Percentiles rank a stretch among this genome's conserved stretches.
Evolutionary conservation across 768 basidiomycete genomes (phyloP).

Genomic region (Mycena epipterygia): DNA sequence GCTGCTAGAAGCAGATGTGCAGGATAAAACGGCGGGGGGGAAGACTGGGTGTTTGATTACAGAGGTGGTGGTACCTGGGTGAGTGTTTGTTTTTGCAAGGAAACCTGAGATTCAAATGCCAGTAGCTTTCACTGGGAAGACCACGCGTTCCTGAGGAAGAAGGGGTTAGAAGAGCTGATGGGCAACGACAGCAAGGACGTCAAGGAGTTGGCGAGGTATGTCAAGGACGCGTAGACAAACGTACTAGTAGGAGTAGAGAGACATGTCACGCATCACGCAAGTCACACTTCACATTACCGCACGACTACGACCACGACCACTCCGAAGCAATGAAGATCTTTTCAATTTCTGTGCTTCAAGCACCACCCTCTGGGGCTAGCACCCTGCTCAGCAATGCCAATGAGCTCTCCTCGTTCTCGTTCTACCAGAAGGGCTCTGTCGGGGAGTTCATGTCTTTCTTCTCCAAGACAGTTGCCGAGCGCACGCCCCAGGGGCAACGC

Average conservation of each 20-base stretch:
- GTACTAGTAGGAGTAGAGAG: neutral
- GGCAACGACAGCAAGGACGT: neutral
- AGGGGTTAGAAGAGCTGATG: constrained; percentile 51
- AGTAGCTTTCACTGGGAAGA: constrained; percentile 62
- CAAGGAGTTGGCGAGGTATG: neutral
- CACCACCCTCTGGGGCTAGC: constrained; percentile 74
- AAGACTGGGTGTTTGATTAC: neutral
- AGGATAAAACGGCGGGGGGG: neutral
- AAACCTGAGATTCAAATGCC: too few relatives aligned
- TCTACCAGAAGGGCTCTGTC: constrained; percentile 91
- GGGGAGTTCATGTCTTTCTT: constrained; percentile 96
- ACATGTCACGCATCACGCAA: neutral
- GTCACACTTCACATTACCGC: neutral
- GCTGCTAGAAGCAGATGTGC: neutral
- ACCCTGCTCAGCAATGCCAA: constrained; percentile 75
- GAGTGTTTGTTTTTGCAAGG: neutral
- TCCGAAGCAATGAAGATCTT: constrained; percentile 76
- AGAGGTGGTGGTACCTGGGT: neutral
- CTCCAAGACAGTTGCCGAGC: constrained; percentile 91
- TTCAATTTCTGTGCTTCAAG: constrained; percentile 80
- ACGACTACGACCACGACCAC: neutral
- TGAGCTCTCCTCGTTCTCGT: constrained; percentile 92
- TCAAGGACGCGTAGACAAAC: neutral
- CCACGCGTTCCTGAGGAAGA: constrained; percentile 56
- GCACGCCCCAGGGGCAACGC: constrained; percentile 89